Evolutionary conservation across 306 rosid genomes (phyloP).

Genomic region (Prunus davidiana): DNA sequence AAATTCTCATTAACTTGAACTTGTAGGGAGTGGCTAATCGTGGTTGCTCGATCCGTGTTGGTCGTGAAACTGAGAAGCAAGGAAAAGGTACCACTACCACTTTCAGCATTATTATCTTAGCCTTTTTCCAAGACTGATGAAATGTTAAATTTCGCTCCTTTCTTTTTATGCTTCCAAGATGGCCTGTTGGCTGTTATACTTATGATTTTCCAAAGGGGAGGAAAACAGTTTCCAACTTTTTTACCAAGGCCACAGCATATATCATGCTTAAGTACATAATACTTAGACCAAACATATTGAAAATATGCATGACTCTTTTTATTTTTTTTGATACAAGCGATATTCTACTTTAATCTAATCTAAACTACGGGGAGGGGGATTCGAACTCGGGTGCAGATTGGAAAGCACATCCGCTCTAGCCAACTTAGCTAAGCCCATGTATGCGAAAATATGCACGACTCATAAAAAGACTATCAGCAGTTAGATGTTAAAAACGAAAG

Average conservation of each 20-base stretch:
- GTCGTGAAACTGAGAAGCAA: slow-evolving; percentile 81
- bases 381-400: too few species aligned
- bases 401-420: too few species aligned
- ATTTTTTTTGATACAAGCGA: too few species aligned
- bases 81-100: slow-evolving; percentile 65
- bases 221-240: too few species aligned
- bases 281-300: neutral
- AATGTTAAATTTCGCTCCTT: neutral
- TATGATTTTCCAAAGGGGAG: neutral
- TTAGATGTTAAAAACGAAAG: too few species aligned
- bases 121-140: neutral
- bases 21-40: slow-evolving; percentile 98
- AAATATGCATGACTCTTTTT: neutral
- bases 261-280: too few species aligned
- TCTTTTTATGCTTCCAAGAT: neutral
- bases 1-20: slow-evolving; percentile 27
- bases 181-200: neutral
- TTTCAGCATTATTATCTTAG: slow-evolving; percentile 4
- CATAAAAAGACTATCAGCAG: too few species aligned
- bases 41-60: slow-evolving; percentile 98
- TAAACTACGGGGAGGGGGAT: too few species aligned
- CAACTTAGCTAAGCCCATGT: too few species aligned
- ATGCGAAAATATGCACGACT: neutral
- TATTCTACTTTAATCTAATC: too few species aligned
- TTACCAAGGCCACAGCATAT: too few species aligned